Percentiles rank a stretch among this genome's conserved stretches.
phyloP scores from a whole-genome alignment of 768 basidiomycete species.

The Lentinula boryana region DNA sequence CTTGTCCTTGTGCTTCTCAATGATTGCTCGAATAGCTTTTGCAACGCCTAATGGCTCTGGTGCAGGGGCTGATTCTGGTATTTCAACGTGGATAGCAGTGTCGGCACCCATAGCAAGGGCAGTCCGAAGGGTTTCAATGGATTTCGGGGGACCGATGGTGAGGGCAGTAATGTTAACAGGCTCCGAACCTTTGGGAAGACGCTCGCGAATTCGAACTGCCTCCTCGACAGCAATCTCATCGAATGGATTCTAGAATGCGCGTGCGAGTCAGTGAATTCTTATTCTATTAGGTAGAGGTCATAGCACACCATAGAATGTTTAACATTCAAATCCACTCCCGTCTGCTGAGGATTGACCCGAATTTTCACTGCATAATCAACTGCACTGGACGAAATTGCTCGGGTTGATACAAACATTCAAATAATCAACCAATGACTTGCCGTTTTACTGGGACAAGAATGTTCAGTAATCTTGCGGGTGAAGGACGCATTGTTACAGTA shows the following conservation, averaged over 20 bases:
- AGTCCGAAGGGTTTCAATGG: constrained; percentile 86
- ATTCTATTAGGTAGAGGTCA: background rate
- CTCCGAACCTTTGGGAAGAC: constrained; percentile 54
- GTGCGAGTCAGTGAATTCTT: background rate
- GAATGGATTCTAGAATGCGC: constrained; percentile 76
- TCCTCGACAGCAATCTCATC: constrained; percentile 98
- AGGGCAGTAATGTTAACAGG: constrained; percentile 71
- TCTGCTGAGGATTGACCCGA: constrained; percentile 91
- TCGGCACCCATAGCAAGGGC: constrained; percentile 99
- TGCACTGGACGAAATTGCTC: constrained; percentile 41
- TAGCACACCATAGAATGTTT: constrained; percentile 94
- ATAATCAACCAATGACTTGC: constrained; percentile 27
- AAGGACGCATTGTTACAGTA: constrained; percentile 57
- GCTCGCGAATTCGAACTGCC: constrained; percentile 89
- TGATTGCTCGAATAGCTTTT: constrained; percentile 72
- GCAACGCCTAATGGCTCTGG: constrained; percentile 93
- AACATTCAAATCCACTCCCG: constrained; percentile 92
- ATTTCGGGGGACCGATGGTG: constrained; percentile 91
- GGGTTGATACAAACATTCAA: background rate
- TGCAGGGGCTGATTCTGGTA: constrained; percentile 61
- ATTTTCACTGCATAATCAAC: constrained; percentile 99
- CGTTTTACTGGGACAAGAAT: constrained; percentile 94
- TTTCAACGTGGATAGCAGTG: constrained; percentile 84
- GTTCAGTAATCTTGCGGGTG: constrained; percentile 67
- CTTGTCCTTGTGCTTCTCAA: constrained; percentile 52